Conservation (phyloP, 768 basidiomycete genomes). For the Suillus hirtellus region DNA sequence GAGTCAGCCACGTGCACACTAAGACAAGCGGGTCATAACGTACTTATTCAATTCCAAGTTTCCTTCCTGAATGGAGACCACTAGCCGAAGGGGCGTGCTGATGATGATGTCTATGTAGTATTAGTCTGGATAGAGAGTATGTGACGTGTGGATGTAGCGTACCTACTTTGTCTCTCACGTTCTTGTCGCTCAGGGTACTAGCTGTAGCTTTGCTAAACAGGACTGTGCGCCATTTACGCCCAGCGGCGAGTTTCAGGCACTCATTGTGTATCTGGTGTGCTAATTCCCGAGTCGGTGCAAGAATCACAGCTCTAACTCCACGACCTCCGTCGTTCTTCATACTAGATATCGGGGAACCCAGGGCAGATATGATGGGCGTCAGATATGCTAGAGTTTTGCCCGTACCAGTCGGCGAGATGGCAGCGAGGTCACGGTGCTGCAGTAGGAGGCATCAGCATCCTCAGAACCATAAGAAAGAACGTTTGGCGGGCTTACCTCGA, state of each 20-base stretch:
- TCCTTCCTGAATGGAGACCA: constrained; percentile 73
- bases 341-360: constrained; percentile 56
- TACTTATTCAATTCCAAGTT: constrained; percentile 73
- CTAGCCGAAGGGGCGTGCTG: constrained; percentile 87
- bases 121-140: constrained; percentile 4
- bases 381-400: constrained; percentile 96
- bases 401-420: constrained; percentile 95
- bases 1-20: constrained; percentile 12
- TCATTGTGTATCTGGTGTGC: constrained; percentile 95
- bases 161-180: constrained; percentile 76
- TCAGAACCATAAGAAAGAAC: neutral
- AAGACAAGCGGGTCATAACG: constrained; percentile 26
- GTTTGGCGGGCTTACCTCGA: constrained; percentile 54
- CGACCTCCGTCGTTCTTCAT: constrained; percentile 43
- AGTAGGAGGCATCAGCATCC: constrained; percentile 8
- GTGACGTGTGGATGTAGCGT: constrained; percentile 29
- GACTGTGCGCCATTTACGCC: constrained; percentile 79
- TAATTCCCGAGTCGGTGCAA: constrained; percentile 94
- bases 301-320: constrained; percentile 76
- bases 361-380: constrained; percentile 69
- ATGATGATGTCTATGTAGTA: constrained; percentile 75
- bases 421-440: constrained; percentile 83
- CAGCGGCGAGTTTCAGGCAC: constrained; percentile 76
- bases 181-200: constrained; percentile 72
- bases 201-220: constrained; percentile 91